Percentiles rank a stretch among this genome's conserved stretches.
Evolutionary conservation across 225 moss, liverwort and hornwort genomes (phyloP).

Genomic region (Sphagnum contortum): DNA sequence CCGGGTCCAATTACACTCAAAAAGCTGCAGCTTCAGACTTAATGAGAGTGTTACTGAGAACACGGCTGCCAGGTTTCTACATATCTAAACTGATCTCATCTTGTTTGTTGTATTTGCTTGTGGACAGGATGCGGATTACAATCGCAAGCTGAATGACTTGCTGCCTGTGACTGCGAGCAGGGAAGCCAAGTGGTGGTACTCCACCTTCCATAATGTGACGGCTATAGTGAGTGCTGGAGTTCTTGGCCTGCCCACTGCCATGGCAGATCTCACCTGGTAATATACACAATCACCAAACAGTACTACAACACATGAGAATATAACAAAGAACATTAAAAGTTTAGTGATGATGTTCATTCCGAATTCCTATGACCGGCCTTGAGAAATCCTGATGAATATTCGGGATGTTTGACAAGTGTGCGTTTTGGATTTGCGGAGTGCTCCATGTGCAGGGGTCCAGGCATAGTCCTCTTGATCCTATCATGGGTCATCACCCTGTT

Average conservation of each 20-base stretch:
- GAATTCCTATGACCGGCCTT: not conserved
- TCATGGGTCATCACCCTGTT: conserved; percentile 5
- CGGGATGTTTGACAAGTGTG: not conserved
- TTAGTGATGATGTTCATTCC: not conserved
- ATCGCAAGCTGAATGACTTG: too few relatives aligned
- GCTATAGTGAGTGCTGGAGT: not conserved
- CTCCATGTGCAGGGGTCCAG: conserved; percentile 6
- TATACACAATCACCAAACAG: not conserved
- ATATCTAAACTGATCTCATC: too few relatives aligned
- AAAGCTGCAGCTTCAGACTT: too few relatives aligned
- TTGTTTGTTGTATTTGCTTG: too few relatives aligned
- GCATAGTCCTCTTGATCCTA: not conserved
- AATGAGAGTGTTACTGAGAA: too few relatives aligned
- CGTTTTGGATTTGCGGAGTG: not conserved
- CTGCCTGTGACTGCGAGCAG: too few relatives aligned
- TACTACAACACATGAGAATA: not conserved
- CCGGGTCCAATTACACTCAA: too few relatives aligned
- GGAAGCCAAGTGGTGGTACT: not conserved
- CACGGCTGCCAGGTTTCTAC: too few relatives aligned
- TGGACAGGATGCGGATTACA: too few relatives aligned
- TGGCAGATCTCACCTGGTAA: not conserved
- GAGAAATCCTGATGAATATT: not conserved
- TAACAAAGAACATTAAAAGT: too few relatives aligned
- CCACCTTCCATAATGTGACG: not conserved
- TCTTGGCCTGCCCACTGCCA: conserved; percentile 1